These are phyloP conservation scores for Solanum pimpinellifolium DNA, from an alignment of 257 asterid genomes.

Conservation along the genomic window DNA sequence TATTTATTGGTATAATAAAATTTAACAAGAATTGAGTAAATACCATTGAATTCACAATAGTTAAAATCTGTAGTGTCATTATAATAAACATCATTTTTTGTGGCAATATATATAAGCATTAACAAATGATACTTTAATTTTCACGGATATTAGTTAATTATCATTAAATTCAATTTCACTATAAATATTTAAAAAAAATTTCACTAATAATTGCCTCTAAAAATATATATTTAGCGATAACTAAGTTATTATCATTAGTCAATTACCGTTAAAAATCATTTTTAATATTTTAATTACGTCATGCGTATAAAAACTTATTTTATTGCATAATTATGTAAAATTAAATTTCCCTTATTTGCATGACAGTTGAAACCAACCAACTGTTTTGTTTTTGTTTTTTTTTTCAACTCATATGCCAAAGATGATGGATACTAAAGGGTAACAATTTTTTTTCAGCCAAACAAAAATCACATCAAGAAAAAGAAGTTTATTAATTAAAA, in stretches of 20 bases:
- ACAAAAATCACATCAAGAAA: conserved; percentile 34
- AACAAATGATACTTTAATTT: neutral
- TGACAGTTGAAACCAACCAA: conserved; percentile 18
- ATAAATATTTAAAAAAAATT: too few relatives aligned
- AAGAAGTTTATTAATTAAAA: conserved; percentile 22
- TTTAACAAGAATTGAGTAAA: too few relatives aligned
- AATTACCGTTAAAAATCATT: too few relatives aligned
- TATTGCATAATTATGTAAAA: neutral
- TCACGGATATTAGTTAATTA: too few relatives aligned
- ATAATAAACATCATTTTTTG: neutral
- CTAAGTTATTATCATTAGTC: too few relatives aligned
- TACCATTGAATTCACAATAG: too few relatives aligned
- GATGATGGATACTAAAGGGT: conserved; percentile 16
- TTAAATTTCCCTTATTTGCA: neutral
- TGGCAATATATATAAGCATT: neutral
- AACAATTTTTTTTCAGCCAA: conserved; percentile 8
- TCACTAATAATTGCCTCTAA: too few relatives aligned
- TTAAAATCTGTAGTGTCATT: too few relatives aligned
- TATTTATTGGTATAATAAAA: too few relatives aligned
- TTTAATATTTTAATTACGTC: too few relatives aligned
- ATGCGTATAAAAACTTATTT: neutral
- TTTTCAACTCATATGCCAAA: conserved; percentile 5
- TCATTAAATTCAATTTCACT: too few relatives aligned
- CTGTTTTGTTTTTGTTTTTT: neutral
- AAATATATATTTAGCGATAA: too few relatives aligned